phyloP scores from a whole-genome alignment of 179 eudicot species.

The Silene coronaria region DNA sequence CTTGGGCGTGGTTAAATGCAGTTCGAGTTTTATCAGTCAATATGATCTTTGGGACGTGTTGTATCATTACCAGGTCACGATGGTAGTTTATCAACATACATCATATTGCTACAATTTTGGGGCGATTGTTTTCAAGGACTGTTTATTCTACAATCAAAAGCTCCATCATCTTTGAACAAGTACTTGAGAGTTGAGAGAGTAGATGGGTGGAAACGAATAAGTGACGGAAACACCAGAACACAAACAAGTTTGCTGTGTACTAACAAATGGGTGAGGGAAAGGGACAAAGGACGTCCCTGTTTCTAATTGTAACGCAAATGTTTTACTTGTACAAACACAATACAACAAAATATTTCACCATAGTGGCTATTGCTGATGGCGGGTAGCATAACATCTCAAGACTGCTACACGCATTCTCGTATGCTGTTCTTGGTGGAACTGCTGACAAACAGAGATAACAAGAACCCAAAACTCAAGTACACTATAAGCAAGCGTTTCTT shows the following conservation, averaged over 20 bases:
- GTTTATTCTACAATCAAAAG: no score
- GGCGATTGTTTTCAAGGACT: no score
- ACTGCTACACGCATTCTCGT: neutral
- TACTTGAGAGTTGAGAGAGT: no score
- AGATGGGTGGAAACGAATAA: no score
- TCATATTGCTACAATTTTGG: no score
- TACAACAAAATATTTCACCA: neutral
- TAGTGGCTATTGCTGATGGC: neutral
- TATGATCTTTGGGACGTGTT: no score
- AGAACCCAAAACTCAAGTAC: neutral
- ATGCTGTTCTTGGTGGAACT: conserved; percentile 6
- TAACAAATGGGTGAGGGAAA: neutral
- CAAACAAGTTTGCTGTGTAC: neutral
- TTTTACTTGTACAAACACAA: neutral
- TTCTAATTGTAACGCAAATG: neutral
- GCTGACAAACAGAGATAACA: conserved; percentile 11
- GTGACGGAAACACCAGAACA: no score
- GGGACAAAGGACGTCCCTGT: neutral
- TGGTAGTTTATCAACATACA: no score
- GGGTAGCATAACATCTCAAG: neutral
- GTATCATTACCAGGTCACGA: no score
- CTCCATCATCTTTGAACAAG: no score
- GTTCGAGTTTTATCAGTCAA: no score
- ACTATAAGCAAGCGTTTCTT: conserved; percentile 30
- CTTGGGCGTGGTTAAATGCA: no score